These are phyloP conservation scores for Stipa capillata DNA, from an alignment of 176 grass and related monocot genomes.

Conservation along the genomic window DNA sequence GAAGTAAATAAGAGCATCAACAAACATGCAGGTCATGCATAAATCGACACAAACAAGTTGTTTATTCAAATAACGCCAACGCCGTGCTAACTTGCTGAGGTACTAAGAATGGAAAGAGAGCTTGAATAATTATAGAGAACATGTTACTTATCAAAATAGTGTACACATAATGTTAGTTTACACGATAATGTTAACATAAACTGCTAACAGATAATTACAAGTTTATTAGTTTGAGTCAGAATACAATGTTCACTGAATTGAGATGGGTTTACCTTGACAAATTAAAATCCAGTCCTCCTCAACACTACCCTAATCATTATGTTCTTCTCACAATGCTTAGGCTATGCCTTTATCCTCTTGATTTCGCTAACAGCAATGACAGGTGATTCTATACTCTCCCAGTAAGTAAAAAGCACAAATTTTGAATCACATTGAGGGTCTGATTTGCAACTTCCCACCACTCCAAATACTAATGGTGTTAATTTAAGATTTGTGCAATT, in stretches of 20 bases:
- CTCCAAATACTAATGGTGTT: too few relatives aligned
- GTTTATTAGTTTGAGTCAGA: conserved; percentile 2
- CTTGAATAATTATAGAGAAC: background rate
- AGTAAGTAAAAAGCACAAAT: background rate
- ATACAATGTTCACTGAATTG: background rate
- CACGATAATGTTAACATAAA: background rate
- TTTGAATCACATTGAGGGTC: too few relatives aligned
- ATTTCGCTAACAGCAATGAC: background rate
- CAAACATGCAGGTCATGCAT: background rate
- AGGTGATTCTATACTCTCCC: background rate
- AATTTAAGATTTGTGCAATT: too few relatives aligned
- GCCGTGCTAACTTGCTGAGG: background rate
- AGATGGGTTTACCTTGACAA: background rate
- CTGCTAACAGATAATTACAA: background rate
- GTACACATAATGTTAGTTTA: background rate
- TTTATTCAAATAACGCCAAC: background rate
- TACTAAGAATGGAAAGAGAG: background rate
- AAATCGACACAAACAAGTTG: background rate
- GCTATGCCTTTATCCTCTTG: background rate
- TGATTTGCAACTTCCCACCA: too few relatives aligned
- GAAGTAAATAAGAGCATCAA: conserved; percentile 22
- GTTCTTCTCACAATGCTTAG: conserved; percentile 3
- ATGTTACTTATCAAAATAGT: background rate
- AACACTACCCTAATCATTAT: background rate
- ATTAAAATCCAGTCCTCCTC: background rate